Evolutionary conservation across 106 monocot species (phyloP), one percentile per base, ranked within the genome.

Genomic region (Allium fistulosum): DNA sequence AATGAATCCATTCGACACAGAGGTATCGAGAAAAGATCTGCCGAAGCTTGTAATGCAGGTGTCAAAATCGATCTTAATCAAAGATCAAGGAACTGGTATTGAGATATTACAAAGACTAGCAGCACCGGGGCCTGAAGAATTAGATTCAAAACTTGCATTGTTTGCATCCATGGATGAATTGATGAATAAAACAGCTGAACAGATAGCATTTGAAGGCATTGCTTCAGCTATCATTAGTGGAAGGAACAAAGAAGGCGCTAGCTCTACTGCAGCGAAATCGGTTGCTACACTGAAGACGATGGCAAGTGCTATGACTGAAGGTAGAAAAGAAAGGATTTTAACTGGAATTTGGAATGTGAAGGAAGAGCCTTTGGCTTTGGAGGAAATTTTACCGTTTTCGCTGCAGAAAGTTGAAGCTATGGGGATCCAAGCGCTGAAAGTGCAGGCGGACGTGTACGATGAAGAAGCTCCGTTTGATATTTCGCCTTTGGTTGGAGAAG

Each of bases 1-100:
- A 46, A 76, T 71, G 59, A 96, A 96, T 71, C 92, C 96, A 4
- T 84, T 83, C 55, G 76, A 91, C 46, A 61, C 65, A 0, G 69
- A 78, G 48, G 78, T 88, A 10, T 26, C 13, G 46, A 75, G 72
- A 57, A 81, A 72, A 26, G 88, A 80, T 14, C 55, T 62, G 0
- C 88, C 91, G 2, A 92, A 92, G 68, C 84, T 96, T 17, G 81
- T 91, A 22, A 92, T 96, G 85, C 96, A 96, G 67, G 59, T 96
- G 2, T 96, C 96, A 4, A 86, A 74, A 56, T 86, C 96, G 10
- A 60, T 96, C 47, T 45, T 96, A 26, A 75, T 96, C 74, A 14
- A 52, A 5, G 76, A 80, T 57, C 69, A 76, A 60, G 56, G 68
- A 8, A 83, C 72, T 37, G 96, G 91, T 5, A 76, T 92, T 49